Evolutionary conservation across 169 alveolate species (phyloP), one percentile per base, ranked within the genome.

Genomic region (Condylostoma magnum): DNA sequence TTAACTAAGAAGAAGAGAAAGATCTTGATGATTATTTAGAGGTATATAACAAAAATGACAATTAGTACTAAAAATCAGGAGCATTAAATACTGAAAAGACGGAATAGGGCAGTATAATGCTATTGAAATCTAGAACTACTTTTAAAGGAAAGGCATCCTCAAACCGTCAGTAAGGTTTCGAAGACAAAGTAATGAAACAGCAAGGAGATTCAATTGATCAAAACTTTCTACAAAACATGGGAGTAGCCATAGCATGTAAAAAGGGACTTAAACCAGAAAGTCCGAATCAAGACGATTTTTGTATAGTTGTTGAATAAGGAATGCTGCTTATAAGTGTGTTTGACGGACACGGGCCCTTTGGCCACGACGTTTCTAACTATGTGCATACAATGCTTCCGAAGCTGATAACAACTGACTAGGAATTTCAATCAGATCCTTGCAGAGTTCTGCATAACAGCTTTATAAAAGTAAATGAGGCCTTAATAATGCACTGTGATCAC

Each of bases 211-310:
- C n/a, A n/a, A n/a, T n/a, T n/a, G n/a, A n/a, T n/a, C n/a, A n/a
- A n/a, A n/a, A n/a, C n/a, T n/a, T n/a, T n/a, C n/a, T 57, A 37
- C 53, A 8, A 3, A 34, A 63, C 15, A 3, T 8, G 1, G 57
- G 57, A 37, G 18, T 63, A n/a, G 20, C 50, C 4, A 57, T 63
- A 8, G 10, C 33, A n/a, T 63, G 73, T 27, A 63, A 63, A 63
- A 93, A 93, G 65, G 97, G 97, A 0, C 56, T 86, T 66, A 93
- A 93, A 60, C 96, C 96, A 5, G 95, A 91, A 66, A 80, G 90
- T 47, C 96, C 96, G 2, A 93, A 93, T 53, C 95, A 93, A 72
- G 97, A 93, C 56, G 96, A 93, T 75, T 87, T 84, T 47, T 82
- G 80, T 18, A 87, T 87, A 18, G 65, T 80, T 2, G 79, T 82